Evolutionary conservation across 768 basidiomycete species (phyloP), one percentile per base, ranked within the genome.

Genomic region (Pholiota molesta): DNA sequence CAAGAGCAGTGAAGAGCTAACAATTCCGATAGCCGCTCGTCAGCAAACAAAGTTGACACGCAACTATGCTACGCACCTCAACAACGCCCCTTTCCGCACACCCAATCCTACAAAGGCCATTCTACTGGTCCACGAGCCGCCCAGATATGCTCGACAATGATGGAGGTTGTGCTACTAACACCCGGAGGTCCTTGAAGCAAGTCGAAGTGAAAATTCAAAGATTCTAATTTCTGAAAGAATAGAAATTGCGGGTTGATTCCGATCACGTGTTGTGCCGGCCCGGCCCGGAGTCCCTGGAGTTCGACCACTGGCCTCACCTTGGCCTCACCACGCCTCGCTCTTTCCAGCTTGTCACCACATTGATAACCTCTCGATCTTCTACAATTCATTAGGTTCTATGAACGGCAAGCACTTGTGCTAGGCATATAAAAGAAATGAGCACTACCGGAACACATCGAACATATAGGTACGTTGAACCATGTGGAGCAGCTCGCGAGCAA

Each of bases 401-500:
- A 9, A 6, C 19, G 5, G 11, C 55, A 17, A 11, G 10, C 11
- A 23, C 7, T 17, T 31, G 0, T 56, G 3, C 5, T 13, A 1
- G 19, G 4, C 16, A 14, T n/a, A 26, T 26, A 2, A 10, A 3
- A 42, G 17, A 26, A 31, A 37, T 40, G 35, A 55, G 35, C 33
- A n/a, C 7, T 7, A 21, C 33, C 10, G 31, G 29, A 21, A 19
- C 59, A 31, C 59, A 54, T 14, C 54, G 55, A 9, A 66, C 65
- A 35, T 70, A 70, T 31, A 63, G 69, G 69, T 66, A 19, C 28
- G 62, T 26, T 19, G 3, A 8, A 56, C 31, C 26, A 33, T 8
- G 49, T 4, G 9, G 11, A 14, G 26, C 31, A 31, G 6, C 26
- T 26, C 26, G 26, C 26, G 26, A 26, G 26, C 37, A 28, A 16